Evolutionary conservation across 139 green algal genomes (phyloP).

Genomic region (Tetradesmus lagerheimii): DNA sequence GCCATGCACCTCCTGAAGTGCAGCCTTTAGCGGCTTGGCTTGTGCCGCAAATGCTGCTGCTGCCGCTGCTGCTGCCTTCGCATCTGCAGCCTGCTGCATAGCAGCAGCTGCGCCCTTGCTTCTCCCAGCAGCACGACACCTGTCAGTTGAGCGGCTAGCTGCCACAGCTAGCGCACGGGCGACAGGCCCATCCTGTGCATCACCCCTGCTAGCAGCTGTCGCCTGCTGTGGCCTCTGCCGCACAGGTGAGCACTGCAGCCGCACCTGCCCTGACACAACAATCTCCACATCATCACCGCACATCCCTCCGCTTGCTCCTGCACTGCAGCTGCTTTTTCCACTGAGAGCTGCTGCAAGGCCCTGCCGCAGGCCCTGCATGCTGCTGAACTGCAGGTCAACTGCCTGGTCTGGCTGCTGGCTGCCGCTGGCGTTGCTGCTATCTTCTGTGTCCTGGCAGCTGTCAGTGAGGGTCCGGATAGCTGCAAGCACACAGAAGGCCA

Average conservation of each 20-base stretch:
- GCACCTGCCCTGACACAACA: constrained; percentile 13
- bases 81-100: not conserved
- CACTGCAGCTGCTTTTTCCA: not conserved
- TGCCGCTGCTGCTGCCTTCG: not conserved
- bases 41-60: not conserved
- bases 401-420: not conserved
- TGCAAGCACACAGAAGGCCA: not conserved
- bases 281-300: not conserved
- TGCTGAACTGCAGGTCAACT: not conserved
- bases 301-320: not conserved
- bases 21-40: not conserved
- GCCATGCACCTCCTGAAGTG: not conserved
- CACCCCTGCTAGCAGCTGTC: not conserved
- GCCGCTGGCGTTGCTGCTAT: not conserved
- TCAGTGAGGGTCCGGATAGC: not conserved
- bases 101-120: not conserved
- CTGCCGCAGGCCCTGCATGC: constrained; percentile 3
- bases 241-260: constrained; percentile 13
- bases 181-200: not conserved
- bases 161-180: not conserved
- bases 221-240: not conserved
- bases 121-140: not conserved
- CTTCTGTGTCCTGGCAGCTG: not conserved
- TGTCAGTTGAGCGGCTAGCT: not conserved
- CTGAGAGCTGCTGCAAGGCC: not conserved